Conservation (phyloP, 306 rosid genomes). For the Leucaena leucocephala region DNA sequence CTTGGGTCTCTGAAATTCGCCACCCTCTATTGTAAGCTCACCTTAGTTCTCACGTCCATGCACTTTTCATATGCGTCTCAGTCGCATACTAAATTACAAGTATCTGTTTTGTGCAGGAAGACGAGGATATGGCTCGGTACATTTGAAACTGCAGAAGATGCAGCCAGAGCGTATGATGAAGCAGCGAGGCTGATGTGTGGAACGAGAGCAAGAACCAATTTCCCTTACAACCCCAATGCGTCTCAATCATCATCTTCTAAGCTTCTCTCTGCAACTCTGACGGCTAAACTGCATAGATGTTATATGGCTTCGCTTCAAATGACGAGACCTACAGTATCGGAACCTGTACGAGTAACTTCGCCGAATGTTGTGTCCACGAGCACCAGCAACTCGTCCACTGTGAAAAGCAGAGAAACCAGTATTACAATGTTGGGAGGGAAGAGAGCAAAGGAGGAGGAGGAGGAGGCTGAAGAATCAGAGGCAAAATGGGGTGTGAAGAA, state of each 20-base stretch:
- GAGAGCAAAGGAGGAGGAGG: slow-evolving; percentile 35
- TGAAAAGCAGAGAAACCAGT: slow-evolving; percentile 21
- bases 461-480: slow-evolving; percentile 28
- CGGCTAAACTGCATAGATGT: slow-evolving; percentile 68
- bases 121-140: slow-evolving; percentile 89
- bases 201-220: slow-evolving; percentile 63
- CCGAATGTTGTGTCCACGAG: slow-evolving; percentile 18
- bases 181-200: slow-evolving; percentile 85
- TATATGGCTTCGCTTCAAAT: slow-evolving; percentile 73
- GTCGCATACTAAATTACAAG: background rate
- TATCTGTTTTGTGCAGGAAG: slow-evolving; percentile 55
- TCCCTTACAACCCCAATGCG: slow-evolving; percentile 60
- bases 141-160: slow-evolving; percentile 80
- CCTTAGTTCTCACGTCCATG: slow-evolving; percentile 8
- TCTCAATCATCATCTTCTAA: slow-evolving; percentile 63
- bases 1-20: slow-evolving; percentile 87
- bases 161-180: slow-evolving; percentile 78
- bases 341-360: slow-evolving; percentile 34
- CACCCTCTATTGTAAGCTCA: slow-evolving; percentile 71
- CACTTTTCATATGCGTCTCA: slow-evolving; percentile 15
- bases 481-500: slow-evolving; percentile 39
- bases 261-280: slow-evolving; percentile 70
- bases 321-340: slow-evolving; percentile 42
- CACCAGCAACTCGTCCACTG: slow-evolving; percentile 10
- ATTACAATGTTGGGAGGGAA: slow-evolving; percentile 27